Base-by-base conservation (phyloP, 192 early-diverging fungal genomes). In the Backusella psychrophila region DNA sequence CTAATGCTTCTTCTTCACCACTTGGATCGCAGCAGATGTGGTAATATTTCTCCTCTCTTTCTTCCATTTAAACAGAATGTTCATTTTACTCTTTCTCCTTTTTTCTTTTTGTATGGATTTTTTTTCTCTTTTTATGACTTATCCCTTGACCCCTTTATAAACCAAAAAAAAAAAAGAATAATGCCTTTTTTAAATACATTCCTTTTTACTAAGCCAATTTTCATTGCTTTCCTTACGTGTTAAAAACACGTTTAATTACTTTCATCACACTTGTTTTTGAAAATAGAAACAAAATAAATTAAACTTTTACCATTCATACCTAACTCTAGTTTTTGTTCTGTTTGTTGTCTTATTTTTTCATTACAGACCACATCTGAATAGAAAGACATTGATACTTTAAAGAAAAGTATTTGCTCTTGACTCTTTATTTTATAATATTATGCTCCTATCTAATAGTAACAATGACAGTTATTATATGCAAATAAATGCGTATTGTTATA, bases 41-140 rank as follows among this genome's bases (percentile, higher is more conserved):
- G 53, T 59, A 36, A 68, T 15, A 0, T 17, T 68, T 36, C 26
- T 35, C 66, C 19, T 68, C 35, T 17, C 26, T 36, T n/a, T 21
- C 1, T 68, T 68, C 36, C 35, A 36, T 68, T 68, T 68, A 36
- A 36, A 36, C 66, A 33, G 35, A 33, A 36, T 68, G 6, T 33
- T n/a, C 66, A 68, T 68, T 33, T 68, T 36, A 36, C 66, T 38
- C n/a, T 15, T 63, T 29, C 56, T 23, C 26, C 56, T 29, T 68
- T 38, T 35, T 68, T 68, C 34, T n/a, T 19, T 33, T 68, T 68
- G 56, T 63, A 63, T 63, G 56, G 19, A 68, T 68, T 67, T 68
- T 68, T 36, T 67, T 68, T 36, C 17, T 29, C 31, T 36, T 33
- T 68, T 17, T 29, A 23, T 63, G 21, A 29, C 21, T 29, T 63